These are phyloP conservation scores for Chytriomyces sp. DNA, from an alignment of 192 early-diverging fungal genomes.

Conservation along the genomic window DNA sequence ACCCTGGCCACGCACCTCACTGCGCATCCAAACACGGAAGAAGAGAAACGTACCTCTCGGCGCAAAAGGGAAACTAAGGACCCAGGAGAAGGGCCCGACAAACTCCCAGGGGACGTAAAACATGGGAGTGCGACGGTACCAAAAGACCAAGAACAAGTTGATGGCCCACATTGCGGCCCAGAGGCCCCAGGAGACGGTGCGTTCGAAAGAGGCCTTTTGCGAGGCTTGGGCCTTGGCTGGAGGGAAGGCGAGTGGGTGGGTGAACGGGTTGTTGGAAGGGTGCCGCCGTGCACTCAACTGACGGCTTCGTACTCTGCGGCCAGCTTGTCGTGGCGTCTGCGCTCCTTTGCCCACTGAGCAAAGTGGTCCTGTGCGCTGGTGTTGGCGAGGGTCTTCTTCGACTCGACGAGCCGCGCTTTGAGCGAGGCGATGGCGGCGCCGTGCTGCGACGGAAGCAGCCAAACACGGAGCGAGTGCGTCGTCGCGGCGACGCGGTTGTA, in stretches of 20 bases:
- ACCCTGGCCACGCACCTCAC: neutral
- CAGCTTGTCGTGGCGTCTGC: conserved; percentile 88
- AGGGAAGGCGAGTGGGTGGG: neutral
- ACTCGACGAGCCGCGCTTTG: conserved; percentile 12
- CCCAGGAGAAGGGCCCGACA: conserved; percentile 18
- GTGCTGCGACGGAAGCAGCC: neutral
- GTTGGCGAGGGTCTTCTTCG: conserved; percentile 2
- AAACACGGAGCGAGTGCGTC: neutral
- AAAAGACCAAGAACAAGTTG: neutral
- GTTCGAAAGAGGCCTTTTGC: conserved; percentile 23
- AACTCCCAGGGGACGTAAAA: conserved; percentile 23
- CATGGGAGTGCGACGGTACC: conserved; percentile 15
- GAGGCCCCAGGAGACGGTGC: conserved; percentile 25
- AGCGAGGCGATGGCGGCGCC: neutral
- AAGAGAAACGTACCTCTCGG: conserved; percentile 8
- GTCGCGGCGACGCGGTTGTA: conserved; percentile 8
- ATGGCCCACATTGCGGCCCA: conserved; percentile 17
- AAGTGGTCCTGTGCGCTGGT: conserved; percentile 33
- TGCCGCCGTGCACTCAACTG: neutral
- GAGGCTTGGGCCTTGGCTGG: conserved; percentile 14
- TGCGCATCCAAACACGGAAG: neutral
- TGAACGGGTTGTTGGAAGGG: neutral
- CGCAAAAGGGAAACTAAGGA: conserved; percentile 27
- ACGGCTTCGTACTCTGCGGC: conserved; percentile 17
- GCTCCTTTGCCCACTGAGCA: conserved; percentile 79